These are phyloP conservation scores for Xylariaceae sp. DNA, from an alignment of 2,329 filamentous ascomycete genomes.

Conservation along the genomic window DNA sequence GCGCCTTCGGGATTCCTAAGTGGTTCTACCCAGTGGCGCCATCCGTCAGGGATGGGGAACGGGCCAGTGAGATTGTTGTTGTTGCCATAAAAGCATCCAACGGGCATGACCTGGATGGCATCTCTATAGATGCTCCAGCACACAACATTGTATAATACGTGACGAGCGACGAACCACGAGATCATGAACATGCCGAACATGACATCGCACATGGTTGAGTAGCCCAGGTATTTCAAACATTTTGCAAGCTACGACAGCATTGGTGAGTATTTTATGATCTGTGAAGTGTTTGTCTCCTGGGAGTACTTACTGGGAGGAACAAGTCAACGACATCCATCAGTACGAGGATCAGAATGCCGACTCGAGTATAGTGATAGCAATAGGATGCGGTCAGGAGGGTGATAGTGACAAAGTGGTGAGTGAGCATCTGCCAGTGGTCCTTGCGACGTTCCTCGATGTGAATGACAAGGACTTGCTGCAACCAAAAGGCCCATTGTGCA, in stretches of 20 bases:
- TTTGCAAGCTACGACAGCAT: slow-evolving; percentile 73
- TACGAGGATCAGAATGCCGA: slow-evolving; percentile 83
- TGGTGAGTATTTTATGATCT: slow-evolving; percentile 1
- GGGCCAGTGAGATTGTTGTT: slow-evolving; percentile 53
- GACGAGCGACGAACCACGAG: slow-evolving; percentile 78
- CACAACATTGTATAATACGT: slow-evolving; percentile 72
- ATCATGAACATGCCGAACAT: slow-evolving; percentile 83
- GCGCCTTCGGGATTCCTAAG: slow-evolving; percentile 67
- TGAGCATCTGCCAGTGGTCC: slow-evolving; percentile 94
- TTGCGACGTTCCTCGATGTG: slow-evolving; percentile 93
- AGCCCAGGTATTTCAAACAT: slow-evolving; percentile 85
- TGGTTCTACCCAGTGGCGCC: slow-evolving; percentile 66
- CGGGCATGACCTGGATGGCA: slow-evolving; percentile 56
- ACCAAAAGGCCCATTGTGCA: slow-evolving; percentile 85
- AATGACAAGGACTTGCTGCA: slow-evolving; percentile 91
- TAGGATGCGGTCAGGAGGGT: slow-evolving; percentile 78
- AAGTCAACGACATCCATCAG: slow-evolving; percentile 94
- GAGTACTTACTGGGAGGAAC: slow-evolving; percentile 69
- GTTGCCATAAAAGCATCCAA: slow-evolving; percentile 67
- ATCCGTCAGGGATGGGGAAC: slow-evolving; percentile 46
- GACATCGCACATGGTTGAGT: slow-evolving; percentile 70
- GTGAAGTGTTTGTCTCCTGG: neutral
- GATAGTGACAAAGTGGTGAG: slow-evolving; percentile 88
- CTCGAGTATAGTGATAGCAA: slow-evolving; percentile 78
- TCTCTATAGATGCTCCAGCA: slow-evolving; percentile 79